Conservation (phyloP, 371 early-diverging fungal genomes). For the Mortierella sp. region DNA sequence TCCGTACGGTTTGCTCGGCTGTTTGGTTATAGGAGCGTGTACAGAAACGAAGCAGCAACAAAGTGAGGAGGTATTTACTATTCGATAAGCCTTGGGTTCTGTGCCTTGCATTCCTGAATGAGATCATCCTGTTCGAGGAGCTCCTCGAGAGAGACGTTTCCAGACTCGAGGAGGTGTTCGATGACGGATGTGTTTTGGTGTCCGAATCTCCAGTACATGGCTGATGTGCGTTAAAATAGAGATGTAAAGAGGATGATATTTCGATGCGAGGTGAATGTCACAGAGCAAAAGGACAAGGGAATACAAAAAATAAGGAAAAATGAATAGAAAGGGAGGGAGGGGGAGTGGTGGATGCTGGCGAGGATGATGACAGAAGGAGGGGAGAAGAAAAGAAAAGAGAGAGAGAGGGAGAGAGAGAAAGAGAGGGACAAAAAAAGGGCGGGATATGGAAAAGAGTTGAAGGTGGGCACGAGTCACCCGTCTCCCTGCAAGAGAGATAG, state of each 20-base stretch:
- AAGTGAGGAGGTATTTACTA: slow-evolving; percentile 66
- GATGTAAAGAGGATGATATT: background rate
- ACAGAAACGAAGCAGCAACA: background rate
- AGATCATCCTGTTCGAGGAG: slow-evolving; percentile 87
- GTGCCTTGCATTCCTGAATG: slow-evolving; percentile 88
- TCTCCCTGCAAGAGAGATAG: background rate
- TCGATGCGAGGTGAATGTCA: background rate
- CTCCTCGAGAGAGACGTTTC: slow-evolving; percentile 81
- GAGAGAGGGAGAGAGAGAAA: background rate
- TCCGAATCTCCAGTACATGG: slow-evolving; percentile 89
- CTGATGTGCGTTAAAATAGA: background rate
- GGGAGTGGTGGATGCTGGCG: slow-evolving; percentile 2
- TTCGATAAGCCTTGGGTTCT: slow-evolving; percentile 84
- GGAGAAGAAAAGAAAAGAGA: background rate
- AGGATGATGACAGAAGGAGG: slow-evolving; percentile 8
- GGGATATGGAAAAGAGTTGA: background rate
- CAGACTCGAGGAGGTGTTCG: slow-evolving; percentile 83
- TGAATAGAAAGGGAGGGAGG: background rate
- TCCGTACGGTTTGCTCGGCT: background rate
- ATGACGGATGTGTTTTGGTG: slow-evolving; percentile 81
- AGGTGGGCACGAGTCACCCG: background rate
- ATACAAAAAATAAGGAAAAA: background rate
- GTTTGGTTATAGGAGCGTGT: background rate
- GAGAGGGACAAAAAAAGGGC: background rate
- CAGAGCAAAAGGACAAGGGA: background rate